Evolutionary conservation across 768 basidiomycete species (phyloP), one percentile per base, ranked within the genome.

Genomic region (Mycena maculata): DNA sequence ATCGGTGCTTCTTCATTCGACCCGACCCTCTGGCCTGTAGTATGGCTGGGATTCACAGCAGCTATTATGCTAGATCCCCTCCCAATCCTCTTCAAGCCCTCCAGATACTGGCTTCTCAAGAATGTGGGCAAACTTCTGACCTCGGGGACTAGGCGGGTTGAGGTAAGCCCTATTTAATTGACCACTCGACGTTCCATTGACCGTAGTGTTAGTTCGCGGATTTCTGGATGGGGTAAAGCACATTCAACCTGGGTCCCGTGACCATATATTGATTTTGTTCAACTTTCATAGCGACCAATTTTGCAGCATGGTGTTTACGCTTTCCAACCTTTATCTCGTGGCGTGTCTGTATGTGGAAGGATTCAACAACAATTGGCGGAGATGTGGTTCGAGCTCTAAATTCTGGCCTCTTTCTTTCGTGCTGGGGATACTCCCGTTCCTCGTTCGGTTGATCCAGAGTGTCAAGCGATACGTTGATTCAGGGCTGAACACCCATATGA

Each of bases 381-480:
- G 83, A 50, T 89, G 88, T 62, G 81, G 85, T 12, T 72, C 77
- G 6, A 63, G 79, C 3, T 81, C 84, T 6, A 74, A 69, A 5
- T 80, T 83, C 23, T 96, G 95, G 94, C 86, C 84, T 1, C 74
- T 85, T 18, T 84, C 88, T 2, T 90, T 89, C 67, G 64, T 87
- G 4, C 79, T 94, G 9, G 85, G 86, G 7, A 72, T 83, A 11
- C 68, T 96, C 1, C 96, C 98, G 0, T 85, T 93, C 22, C 57
- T 92, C 2, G 83, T 88, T 36, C 96, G 98, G 79, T 75, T 95
- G 44, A 82, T 93, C 13, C 98, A 99, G 78, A 94, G 92, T 75
- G 70, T 98, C 55, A 91, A 91, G 69, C 95, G 97, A 80, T 99
- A 92, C 75, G 79, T 78, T 49, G 98, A 98, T 74, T 94, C 95